phyloP scores from a whole-genome alignment of 345 rosid genomes.

The Lepidium africanum region DNA sequence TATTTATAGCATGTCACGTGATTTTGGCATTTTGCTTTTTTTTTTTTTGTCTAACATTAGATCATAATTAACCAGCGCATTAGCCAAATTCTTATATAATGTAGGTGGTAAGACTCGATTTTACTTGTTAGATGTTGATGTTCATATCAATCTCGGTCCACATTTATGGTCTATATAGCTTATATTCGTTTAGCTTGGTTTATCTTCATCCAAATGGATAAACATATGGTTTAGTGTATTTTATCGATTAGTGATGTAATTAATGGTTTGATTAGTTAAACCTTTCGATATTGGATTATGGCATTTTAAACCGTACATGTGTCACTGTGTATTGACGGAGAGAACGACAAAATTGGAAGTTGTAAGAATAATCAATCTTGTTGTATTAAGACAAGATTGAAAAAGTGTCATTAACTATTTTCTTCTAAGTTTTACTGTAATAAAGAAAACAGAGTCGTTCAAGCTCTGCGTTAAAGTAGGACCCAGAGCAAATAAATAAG shows the following conservation, averaged over 20 bases:
- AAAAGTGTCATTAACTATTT: neutral
- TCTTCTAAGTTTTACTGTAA: no score
- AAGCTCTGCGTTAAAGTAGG: neutral
- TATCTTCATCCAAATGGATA: neutral
- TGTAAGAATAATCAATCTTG: constrained; percentile 8
- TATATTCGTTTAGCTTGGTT: neutral
- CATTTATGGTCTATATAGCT: neutral
- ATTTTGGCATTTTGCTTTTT: no score
- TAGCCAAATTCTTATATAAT: no score
- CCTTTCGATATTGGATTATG: neutral
- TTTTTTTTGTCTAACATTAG: no score
- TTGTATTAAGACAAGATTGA: neutral
- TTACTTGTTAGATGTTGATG: constrained; percentile 4
- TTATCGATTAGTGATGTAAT: neutral
- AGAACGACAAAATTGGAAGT: neutral
- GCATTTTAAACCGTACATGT: neutral
- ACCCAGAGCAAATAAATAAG: neutral
- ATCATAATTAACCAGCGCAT: no score
- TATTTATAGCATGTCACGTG: constrained; percentile 16
- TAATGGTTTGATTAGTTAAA: no score
- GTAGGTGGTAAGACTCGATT: no score
- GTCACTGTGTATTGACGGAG: neutral
- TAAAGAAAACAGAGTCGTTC: neutral
- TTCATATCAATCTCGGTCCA: neutral
- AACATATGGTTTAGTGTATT: neutral